These are phyloP conservation scores for Clarireedia monteithiana DNA, from an alignment of 2,329 filamentous ascomycete genomes.

Conservation along the genomic window DNA sequence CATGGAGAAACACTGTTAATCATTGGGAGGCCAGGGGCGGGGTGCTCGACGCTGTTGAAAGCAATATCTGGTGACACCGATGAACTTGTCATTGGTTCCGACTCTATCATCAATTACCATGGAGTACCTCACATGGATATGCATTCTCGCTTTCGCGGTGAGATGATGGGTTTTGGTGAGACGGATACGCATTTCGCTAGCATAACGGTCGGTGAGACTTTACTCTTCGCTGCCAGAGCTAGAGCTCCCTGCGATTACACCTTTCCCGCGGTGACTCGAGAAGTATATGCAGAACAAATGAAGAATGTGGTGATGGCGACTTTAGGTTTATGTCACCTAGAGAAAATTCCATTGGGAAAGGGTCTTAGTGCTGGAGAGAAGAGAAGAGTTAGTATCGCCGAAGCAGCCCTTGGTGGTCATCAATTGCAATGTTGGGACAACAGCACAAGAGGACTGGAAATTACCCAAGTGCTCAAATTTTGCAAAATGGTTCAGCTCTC, in stretches of 20 bases:
- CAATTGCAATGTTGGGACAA: conserved; percentile 67
- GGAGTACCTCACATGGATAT: conserved; percentile 47
- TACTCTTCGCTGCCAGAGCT: conserved; percentile 63
- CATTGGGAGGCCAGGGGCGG: conserved; percentile 53
- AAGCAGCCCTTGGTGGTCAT: conserved; percentile 69
- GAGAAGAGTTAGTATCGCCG: conserved; percentile 72
- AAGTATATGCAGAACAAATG: conserved; percentile 37
- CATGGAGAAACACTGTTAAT: conserved; percentile 61
- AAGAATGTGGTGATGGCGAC: conserved; percentile 57
- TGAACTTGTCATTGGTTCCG: conserved; percentile 44
- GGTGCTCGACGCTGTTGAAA: conserved; percentile 57
- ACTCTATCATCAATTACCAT: conserved; percentile 52
- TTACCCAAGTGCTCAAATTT: conserved; percentile 65
- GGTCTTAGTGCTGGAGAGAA: conserved; percentile 75
- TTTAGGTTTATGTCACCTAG: conserved; percentile 63
- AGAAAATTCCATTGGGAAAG: conserved; percentile 65
- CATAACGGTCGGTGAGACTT: conserved; percentile 64
- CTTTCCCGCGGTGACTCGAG: conserved; percentile 47
- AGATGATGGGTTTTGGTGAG: conserved; percentile 67
- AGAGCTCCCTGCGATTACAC: conserved; percentile 56
- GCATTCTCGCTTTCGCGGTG: conserved; percentile 46
- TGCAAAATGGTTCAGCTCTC: conserved; percentile 56
- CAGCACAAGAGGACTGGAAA: conserved; percentile 66
- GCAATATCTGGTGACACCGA: conserved; percentile 45
- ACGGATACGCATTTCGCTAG: conserved; percentile 67